Percentiles rank a stretch among this genome's conserved stretches.
phyloP scores from a whole-genome alignment of 495 filamentous ascomycete genomes.

The Neurospora sp. region DNA sequence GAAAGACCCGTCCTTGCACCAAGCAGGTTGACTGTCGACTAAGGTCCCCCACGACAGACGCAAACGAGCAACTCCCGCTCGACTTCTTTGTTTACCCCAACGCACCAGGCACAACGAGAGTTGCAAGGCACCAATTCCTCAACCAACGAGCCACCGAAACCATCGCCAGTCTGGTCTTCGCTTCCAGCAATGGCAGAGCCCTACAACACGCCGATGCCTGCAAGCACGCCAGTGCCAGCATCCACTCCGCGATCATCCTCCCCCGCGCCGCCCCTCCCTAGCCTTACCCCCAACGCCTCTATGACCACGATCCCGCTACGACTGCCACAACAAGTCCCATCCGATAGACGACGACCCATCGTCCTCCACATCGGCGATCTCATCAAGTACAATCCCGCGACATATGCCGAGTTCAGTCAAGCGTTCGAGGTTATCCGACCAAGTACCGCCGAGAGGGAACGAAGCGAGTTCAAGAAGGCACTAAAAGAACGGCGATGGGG shows the following conservation, averaged over 20 bases:
- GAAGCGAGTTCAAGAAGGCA: constrained; percentile 50
- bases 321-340: constrained; percentile 1
- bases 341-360: constrained; percentile 17
- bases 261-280: constrained; percentile 24
- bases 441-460: constrained; percentile 36
- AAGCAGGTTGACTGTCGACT: neutral
- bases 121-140: neutral
- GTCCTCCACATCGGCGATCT: constrained; percentile 62
- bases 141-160: neutral
- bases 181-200: constrained; percentile 33
- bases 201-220: constrained; percentile 36
- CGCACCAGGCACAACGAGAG: neutral
- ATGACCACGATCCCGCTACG: constrained; percentile 9
- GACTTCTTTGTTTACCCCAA: neutral
- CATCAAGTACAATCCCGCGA: constrained; percentile 54
- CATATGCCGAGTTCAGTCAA: constrained; percentile 44
- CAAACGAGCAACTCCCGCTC: neutral
- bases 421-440: constrained; percentile 52
- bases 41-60: neutral
- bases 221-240: constrained; percentile 32
- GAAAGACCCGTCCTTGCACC: neutral
- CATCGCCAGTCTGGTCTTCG: neutral
- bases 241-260: constrained; percentile 33
- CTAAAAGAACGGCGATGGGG: constrained; percentile 57
- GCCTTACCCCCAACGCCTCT: constrained; percentile 12